A percentile compares a stretch with the other conserved stretches of the same genome.
Conservation (phyloP, 768 basidiomycete genomes). For the Phaeotremella skinneri region DNA sequence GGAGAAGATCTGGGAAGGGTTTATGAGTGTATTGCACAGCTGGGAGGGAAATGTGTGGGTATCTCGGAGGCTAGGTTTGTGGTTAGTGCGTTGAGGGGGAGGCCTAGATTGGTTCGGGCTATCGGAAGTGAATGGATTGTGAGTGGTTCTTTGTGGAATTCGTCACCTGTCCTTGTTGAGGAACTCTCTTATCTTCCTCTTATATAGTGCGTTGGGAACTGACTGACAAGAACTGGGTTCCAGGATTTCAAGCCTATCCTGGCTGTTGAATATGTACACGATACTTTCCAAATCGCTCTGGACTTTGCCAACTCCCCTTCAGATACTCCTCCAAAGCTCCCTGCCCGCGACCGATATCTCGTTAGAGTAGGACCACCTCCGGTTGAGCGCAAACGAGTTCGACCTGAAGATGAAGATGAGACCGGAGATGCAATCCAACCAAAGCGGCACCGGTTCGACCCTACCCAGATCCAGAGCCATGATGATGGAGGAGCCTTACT, state of each 20-base stretch:
- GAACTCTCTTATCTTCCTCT: neutral
- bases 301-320: slow-evolving; percentile 5
- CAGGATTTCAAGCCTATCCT: slow-evolving; percentile 35
- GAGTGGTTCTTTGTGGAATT: slow-evolving; percentile 7
- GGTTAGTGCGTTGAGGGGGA: slow-evolving; percentile 38
- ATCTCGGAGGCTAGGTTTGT: slow-evolving; percentile 28
- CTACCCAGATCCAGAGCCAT: neutral
- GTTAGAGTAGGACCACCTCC: neutral
- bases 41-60: slow-evolving; percentile 37
- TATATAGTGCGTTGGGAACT: no score
- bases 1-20: slow-evolving; percentile 33
- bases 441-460: neutral
- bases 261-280: slow-evolving; percentile 31
- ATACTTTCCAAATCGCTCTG: slow-evolving; percentile 31
- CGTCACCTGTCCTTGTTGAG: neutral
- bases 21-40: slow-evolving; percentile 39
- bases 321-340: neutral
- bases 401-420: slow-evolving; percentile 2
- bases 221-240: neutral
- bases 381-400: neutral
- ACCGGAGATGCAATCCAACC: neutral
- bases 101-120: slow-evolving; percentile 34
- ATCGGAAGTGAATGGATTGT: slow-evolving; percentile 33
- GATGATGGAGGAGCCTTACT: neutral
- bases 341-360: neutral